phyloP scores from a whole-genome alignment of 2,329 filamentous ascomycete genomes.

The Colletotrichum musicola region DNA sequence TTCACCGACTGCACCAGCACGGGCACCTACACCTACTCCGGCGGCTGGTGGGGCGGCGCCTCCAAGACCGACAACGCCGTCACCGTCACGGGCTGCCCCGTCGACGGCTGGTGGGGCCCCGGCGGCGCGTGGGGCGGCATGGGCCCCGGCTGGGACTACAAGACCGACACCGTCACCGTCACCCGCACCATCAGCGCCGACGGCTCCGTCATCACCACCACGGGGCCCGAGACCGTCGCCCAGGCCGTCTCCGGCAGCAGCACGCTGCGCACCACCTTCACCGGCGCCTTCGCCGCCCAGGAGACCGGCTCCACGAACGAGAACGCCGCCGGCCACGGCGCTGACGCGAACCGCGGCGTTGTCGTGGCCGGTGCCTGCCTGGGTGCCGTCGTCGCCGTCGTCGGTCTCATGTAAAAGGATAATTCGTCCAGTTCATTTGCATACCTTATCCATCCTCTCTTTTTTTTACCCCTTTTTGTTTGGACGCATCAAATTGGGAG shows the following conservation, averaged over 20 bases:
- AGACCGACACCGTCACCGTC: conserved; percentile 42
- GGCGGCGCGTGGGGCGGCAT: conserved; percentile 40
- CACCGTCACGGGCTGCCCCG: conserved; percentile 44
- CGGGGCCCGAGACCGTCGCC: conserved; percentile 22
- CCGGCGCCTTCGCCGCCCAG: conserved; percentile 32
- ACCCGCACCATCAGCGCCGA: conserved; percentile 34
- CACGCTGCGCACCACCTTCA: conserved; percentile 41
- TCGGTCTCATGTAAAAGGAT: conserved; percentile 39
- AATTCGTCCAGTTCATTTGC: neutral
- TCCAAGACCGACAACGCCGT: conserved; percentile 40
- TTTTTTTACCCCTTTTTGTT: conserved; percentile 5
- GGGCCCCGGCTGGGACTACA: conserved; percentile 41
- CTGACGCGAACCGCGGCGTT: conserved; percentile 32
- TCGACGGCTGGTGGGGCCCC: conserved; percentile 43
- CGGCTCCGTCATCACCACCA: neutral
- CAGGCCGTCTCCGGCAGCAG: conserved; percentile 42
- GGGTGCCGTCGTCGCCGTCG: conserved; percentile 40
- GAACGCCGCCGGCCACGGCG: conserved; percentile 11
- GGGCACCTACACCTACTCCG: conserved; percentile 45
- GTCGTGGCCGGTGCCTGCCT: conserved; percentile 40
- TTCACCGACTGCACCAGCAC: conserved; percentile 40
- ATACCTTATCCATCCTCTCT: conserved; percentile 23
- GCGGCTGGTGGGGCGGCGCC: conserved; percentile 35
- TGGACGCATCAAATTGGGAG: conserved; percentile 10
- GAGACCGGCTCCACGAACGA: conserved; percentile 21